Percentiles rank a stretch among this genome's conserved stretches.
These are phyloP conservation scores for Fusarium sp. DNA, from an alignment of 2,329 filamentous ascomycete genomes.

Conservation along the genomic window DNA sequence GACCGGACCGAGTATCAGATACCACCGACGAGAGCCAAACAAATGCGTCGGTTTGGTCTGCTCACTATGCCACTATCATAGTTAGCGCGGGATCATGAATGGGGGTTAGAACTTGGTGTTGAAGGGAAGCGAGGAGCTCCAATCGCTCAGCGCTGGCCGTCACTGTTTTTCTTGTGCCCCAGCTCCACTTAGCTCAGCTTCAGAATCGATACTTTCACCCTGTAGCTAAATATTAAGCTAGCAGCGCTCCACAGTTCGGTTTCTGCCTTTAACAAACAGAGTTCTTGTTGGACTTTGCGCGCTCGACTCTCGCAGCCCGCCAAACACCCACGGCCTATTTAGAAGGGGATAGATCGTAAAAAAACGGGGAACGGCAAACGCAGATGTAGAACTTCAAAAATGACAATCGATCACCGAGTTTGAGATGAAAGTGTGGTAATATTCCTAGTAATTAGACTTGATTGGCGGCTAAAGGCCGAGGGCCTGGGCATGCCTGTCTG, in stretches of 20 bases:
- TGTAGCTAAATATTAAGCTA: neutral
- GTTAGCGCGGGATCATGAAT: neutral
- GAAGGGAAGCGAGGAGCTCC: neutral
- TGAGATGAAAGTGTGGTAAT: neutral
- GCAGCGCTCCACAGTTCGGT: neutral
- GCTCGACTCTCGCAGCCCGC: too few relatives aligned
- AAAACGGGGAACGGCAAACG: neutral
- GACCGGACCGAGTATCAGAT: neutral
- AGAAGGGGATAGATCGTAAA: neutral
- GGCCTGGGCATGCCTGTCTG: neutral
- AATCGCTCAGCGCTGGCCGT: neutral
- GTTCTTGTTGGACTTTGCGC: neutral
- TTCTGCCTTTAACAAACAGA: neutral
- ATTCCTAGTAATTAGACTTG: neutral
- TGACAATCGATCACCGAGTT: too few relatives aligned
- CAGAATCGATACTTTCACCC: neutral
- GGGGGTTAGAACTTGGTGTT: neutral
- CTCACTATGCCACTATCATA: neutral
- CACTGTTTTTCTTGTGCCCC: neutral
- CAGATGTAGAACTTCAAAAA: neutral
- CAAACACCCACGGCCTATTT: neutral
- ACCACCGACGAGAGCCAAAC: neutral
- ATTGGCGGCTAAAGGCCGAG: neutral
- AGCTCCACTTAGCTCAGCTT: neutral
- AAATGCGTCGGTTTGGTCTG: neutral